Evolutionary conservation across 1,139 yeast genomes (phyloP).

Genomic region (Hyphopichia fennica): DNA sequence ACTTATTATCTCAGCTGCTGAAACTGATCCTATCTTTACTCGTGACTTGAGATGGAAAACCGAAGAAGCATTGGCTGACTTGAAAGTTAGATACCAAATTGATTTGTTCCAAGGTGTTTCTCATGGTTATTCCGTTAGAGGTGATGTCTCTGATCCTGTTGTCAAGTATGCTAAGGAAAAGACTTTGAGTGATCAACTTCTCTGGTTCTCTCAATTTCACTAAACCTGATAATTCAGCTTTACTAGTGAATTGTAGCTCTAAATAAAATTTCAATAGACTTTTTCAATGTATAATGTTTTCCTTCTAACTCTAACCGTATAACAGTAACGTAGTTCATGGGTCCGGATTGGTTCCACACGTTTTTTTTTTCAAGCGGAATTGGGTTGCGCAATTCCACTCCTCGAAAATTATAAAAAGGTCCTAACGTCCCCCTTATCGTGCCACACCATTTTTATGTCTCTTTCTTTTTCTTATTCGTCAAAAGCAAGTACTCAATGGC

Average conservation of each 20-base stretch:
- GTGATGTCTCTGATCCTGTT: constrained; percentile 57
- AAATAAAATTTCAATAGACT: too few relatives aligned
- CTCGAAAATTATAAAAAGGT: neutral
- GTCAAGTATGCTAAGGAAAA: constrained; percentile 71
- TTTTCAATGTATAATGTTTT: too few relatives aligned
- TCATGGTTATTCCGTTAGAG: constrained; percentile 81
- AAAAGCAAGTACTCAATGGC: neutral
- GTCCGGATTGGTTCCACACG: too few relatives aligned
- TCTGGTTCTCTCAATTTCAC: constrained; percentile 15
- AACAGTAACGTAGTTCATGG: too few relatives aligned
- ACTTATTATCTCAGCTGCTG: constrained; percentile 69
- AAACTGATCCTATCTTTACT: constrained; percentile 62
- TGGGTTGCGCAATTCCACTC: too few relatives aligned
- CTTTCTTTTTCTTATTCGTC: neutral
- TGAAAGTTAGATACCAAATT: constrained; percentile 53
- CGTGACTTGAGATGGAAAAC: constrained; percentile 60
- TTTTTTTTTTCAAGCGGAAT: too few relatives aligned
- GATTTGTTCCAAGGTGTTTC: constrained; percentile 58
- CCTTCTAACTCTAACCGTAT: too few relatives aligned
- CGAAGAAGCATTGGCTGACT: constrained; percentile 49
- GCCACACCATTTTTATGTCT: too few relatives aligned
- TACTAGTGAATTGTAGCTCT: too few relatives aligned
- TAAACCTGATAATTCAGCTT: too few relatives aligned
- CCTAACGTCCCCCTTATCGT: too few relatives aligned
- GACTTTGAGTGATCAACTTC: constrained; percentile 57